phyloP scores from a whole-genome alignment of 306 rosid species.

The Casuarina equisetifolia region DNA sequence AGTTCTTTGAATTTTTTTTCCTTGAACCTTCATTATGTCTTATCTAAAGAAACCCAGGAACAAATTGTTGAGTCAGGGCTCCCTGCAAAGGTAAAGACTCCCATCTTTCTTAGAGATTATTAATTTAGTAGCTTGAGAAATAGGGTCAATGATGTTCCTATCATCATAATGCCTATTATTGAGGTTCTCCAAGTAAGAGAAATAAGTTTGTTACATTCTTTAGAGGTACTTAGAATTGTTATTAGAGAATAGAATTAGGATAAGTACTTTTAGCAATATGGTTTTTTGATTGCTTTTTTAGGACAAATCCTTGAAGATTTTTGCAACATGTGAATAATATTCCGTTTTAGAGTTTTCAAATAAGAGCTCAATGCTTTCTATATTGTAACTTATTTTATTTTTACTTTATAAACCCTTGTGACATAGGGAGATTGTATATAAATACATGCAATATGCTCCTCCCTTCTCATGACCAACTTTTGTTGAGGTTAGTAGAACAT shows the following conservation, averaged over 20 bases:
- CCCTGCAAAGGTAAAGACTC: slow-evolving; percentile 47
- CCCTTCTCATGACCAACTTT: slow-evolving; percentile 59
- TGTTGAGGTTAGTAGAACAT: slow-evolving; percentile 49
- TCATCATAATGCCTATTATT: slow-evolving; percentile 7
- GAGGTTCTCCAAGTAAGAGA: not conserved
- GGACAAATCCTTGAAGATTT: slow-evolving; percentile 3
- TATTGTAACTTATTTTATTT: not conserved
- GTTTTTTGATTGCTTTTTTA: not conserved
- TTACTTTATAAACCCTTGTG: slow-evolving; percentile 71
- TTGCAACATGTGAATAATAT: not conserved
- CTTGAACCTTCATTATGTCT: slow-evolving; percentile 47
- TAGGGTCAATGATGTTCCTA: slow-evolving; percentile 1
- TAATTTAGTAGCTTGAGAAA: slow-evolving; percentile 2
- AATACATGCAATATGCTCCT: slow-evolving; percentile 56
- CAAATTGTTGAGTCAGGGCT: slow-evolving; percentile 42
- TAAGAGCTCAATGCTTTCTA: not conserved
- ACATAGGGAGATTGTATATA: slow-evolving; percentile 49
- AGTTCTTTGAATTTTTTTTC: slow-evolving; percentile 53
- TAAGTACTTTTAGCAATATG: not conserved
- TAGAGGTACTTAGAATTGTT: not conserved
- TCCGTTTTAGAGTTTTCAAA: not conserved
- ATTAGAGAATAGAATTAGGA: not conserved
- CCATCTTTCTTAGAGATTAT: not conserved
- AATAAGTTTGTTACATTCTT: not conserved
- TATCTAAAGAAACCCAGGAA: slow-evolving; percentile 55